Evolutionary conservation across 2,329 filamentous ascomycete genomes (phyloP), one percentile per base, ranked within the genome.

Genomic region (Fusarium mexicanum): DNA sequence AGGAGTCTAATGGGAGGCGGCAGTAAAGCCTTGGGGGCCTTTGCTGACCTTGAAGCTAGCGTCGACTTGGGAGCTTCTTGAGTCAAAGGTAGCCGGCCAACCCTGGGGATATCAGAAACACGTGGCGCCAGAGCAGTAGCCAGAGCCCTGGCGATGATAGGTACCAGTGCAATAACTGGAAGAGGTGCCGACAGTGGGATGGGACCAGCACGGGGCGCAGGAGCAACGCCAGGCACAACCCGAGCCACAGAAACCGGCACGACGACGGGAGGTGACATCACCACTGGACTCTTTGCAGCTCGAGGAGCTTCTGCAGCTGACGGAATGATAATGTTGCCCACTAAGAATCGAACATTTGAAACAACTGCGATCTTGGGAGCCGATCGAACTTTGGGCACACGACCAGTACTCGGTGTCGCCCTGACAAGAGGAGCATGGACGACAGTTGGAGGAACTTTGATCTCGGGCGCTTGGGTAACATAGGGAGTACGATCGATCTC

Each of bases 171-270:
- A 12, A 71, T 50, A 20, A 55, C 20, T 17, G 75, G 75, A 4
- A 72, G 17, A 53, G 58, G 61, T n/a, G 74, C 73, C 17, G 29
- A n/a, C 26, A 41, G 38, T 8, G 75, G 74, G 10, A 61, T 41
- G 12, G 68, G 73, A 3, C 68, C 72, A 13, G 59, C 22, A 22
- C 12, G 37, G 6, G 75, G 75, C 13, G 14, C 26, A 31, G 50
- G 43, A 16, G 65, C 62, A 46, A 69, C 41, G 10, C 37, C 47
- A 22, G 74, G 74, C 3, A 63, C 54, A 29, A 37, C 38, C 17
- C 55, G 58, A 29, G 54, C 41, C 12, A n/a, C 33, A n/a, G 72
- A 68, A 22, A 26, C 46, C n/a, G 57, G 6, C 22, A 50, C 26
- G 4, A 72, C 18, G 2, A n/a, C 16, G 8, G 73, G 73, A 5